Conservation (phyloP, 257 asterid genomes). For the Jacaranda mimosifolia region DNA sequence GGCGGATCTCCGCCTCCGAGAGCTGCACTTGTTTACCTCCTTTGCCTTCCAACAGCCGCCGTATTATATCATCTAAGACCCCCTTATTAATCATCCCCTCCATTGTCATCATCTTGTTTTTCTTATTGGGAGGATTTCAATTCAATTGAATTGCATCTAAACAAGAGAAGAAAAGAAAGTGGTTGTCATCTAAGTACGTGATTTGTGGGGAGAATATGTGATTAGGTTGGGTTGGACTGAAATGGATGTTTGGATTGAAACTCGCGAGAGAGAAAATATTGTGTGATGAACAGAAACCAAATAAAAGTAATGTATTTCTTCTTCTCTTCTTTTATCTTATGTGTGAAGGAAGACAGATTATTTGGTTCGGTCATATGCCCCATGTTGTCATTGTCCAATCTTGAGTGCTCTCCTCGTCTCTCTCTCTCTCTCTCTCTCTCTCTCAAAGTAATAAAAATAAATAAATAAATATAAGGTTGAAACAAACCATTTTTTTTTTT, state of each 20-base stretch:
- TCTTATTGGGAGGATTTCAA: neutral
- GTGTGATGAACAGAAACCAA: neutral
- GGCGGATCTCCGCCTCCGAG: slow-evolving; percentile 95
- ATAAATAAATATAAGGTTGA: too few species aligned
- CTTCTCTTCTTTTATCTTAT: neutral
- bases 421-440: slow-evolving; percentile 28
- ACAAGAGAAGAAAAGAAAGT: neutral
- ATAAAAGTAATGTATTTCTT: neutral
- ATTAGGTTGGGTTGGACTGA: slow-evolving; percentile 24
- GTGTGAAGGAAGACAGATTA: slow-evolving; percentile 8
- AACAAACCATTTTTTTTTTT: too few species aligned
- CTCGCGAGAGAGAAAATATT: neutral
- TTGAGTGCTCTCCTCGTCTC: slow-evolving; percentile 47
- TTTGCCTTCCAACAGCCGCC: slow-evolving; percentile 79
- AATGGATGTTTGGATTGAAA: slow-evolving; percentile 5
- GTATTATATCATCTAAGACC: slow-evolving; percentile 83
- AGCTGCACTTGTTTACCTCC: slow-evolving; percentile 92
- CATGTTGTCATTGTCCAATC: slow-evolving; percentile 15
- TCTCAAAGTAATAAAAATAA: too few species aligned
- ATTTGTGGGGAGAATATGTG: slow-evolving; percentile 3
- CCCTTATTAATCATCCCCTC: slow-evolving; percentile 82
- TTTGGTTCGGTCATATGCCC: slow-evolving; percentile 22
- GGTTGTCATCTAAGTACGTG: slow-evolving; percentile 13
- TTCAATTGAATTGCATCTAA: slow-evolving; percentile 7
- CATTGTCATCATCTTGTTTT: slow-evolving; percentile 66